These are phyloP conservation scores for Purpureocillium lavendulum DNA, from an alignment of 2,329 filamentous ascomycete species.

Conservation along the genomic window DNA sequence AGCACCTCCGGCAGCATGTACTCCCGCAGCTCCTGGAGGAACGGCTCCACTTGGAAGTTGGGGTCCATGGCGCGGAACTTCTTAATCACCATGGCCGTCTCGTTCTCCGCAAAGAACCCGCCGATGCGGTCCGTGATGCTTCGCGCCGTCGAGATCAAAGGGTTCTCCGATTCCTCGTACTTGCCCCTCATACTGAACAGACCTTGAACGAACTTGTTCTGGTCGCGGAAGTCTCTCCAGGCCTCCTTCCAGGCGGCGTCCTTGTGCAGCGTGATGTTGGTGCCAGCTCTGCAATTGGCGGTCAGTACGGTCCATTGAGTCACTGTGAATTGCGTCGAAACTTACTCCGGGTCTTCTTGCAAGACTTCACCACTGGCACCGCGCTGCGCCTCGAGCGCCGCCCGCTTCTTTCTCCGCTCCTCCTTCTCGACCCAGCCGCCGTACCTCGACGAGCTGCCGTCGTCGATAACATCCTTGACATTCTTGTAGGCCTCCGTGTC, in stretches of 20 bases:
- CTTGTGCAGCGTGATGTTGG: conserved; percentile 91
- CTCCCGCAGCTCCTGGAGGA: conserved; percentile 89
- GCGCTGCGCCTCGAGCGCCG: conserved; percentile 59
- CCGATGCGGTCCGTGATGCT: conserved; percentile 89
- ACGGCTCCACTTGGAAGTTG: conserved; percentile 87
- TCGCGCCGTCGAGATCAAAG: conserved; percentile 83
- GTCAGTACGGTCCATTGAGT: background rate
- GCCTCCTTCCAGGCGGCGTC: conserved; percentile 96
- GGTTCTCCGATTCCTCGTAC: conserved; percentile 97
- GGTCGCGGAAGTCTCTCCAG: conserved; percentile 93
- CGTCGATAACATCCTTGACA: conserved; percentile 93
- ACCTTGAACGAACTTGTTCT: conserved; percentile 78
- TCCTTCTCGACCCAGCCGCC: conserved; percentile 97
- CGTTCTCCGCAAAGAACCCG: conserved; percentile 97
- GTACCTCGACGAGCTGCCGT: conserved; percentile 91
- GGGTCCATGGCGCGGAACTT: conserved; percentile 96
- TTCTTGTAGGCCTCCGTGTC: conserved; percentile 93
- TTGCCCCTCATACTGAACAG: conserved; percentile 78
- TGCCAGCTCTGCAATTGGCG: conserved; percentile 64
- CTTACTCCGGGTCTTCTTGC: conserved; percentile 84
- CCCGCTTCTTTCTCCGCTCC: conserved; percentile 73
- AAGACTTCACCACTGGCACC: conserved; percentile 48
- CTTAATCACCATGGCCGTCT: conserved; percentile 95
- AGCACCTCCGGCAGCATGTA: conserved; percentile 97
- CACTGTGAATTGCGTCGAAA: conserved; percentile 10